Conservation (phyloP, 2,329 filamentous ascomycete species). For the Aureobasidium sp. region DNA sequence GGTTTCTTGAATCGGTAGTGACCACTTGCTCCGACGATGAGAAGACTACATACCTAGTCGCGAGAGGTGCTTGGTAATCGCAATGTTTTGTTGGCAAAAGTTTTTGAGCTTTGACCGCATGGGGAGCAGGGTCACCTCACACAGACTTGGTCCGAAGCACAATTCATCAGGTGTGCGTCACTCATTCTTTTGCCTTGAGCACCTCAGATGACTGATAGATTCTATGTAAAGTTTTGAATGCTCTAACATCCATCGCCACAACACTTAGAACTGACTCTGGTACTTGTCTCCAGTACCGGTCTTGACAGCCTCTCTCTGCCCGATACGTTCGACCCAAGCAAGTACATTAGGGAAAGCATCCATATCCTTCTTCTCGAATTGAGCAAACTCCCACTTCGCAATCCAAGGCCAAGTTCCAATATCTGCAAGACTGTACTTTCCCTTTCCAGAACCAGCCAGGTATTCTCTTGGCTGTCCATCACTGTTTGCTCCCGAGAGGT, state of each 20-base stretch:
- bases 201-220: no score
- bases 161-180: no score
- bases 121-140: neutral
- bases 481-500: slow-evolving; percentile 44
- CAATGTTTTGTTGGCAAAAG: neutral
- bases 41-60: neutral
- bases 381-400: slow-evolving; percentile 36
- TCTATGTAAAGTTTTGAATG: neutral
- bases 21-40: neutral
- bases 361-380: slow-evolving; percentile 42
- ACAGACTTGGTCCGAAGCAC: neutral
- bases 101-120: neutral
- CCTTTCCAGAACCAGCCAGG: slow-evolving; percentile 44
- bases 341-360: slow-evolving; percentile 43
- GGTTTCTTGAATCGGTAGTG: neutral
- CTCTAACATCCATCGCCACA: neutral
- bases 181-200: neutral
- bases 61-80: neutral
- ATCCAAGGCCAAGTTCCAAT: slow-evolving; percentile 47
- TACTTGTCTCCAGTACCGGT: slow-evolving; percentile 36
- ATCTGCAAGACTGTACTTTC: slow-evolving; percentile 48
- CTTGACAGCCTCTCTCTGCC: slow-evolving; percentile 41
- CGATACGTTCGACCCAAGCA: slow-evolving; percentile 47
- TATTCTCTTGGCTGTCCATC: slow-evolving; percentile 40
- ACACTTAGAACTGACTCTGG: neutral